Base-by-base conservation (phyloP, 2,329 filamentous ascomycete species). In the Aspergillus aculeatinus region DNA sequence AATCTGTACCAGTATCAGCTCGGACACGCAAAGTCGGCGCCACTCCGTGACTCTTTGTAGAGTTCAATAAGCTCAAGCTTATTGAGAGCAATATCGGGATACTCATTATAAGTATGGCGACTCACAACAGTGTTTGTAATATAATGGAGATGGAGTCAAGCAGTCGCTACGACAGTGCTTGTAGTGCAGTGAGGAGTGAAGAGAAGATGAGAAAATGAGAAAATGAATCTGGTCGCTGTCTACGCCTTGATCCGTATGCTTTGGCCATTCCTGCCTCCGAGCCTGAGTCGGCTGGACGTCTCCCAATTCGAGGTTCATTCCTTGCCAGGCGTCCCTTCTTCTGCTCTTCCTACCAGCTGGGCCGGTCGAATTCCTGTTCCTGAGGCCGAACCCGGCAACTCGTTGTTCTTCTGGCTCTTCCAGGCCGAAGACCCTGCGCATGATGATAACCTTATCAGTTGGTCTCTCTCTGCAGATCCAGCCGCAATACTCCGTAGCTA, bases 381-480 rank as follows among this genome's bases (percentile, higher is more conserved):
- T 3, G 68, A 65, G 6, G 60, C 60, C 7, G 54, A 67, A 12
- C 47, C 63, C 11, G 73, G 70, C 16, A 75, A 74, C 50, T 60
- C 68, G 11, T 60, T 76, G 16, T 77, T 77, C 57, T 77, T 76
- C 51, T 77, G 74, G 74, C 62, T 76, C 3, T 73, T 76, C 56
- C 61, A 74, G 55, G 56, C 72, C 19, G 72, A 77, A 58, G 60
- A 72, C 23, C 25, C 51, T 7, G 50, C 50, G 9, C 70, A 74
- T 16, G 66, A 74, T 60, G 69, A 75, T 21, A 69, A 74, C 23
- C 55, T 76, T 5, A 75, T 76, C 55, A 69, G 74, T 76, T 31
- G 59, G 73, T 64, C 39, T 44, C 33, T 1, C 9, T 14, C n/a
- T 35, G 10, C 55, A 67, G 69, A n/a, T 73, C 39, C 14, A 44